Evolutionary conservation across 2,329 filamentous ascomycete genomes (phyloP).

Genomic region (Aspergillus calidoustus): DNA sequence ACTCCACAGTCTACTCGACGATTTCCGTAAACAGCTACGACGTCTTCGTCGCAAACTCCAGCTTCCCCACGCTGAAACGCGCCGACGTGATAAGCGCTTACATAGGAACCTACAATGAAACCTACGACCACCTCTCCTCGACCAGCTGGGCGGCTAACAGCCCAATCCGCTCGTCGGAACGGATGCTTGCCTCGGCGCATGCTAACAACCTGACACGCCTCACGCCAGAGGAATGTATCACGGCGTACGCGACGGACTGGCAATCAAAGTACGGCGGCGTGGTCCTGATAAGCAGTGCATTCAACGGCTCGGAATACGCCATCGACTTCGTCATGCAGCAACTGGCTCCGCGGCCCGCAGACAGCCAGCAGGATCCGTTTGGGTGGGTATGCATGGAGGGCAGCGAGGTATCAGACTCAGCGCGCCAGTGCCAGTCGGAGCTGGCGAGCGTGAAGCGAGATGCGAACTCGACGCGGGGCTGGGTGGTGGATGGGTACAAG

Average conservation of each 20-base stretch:
- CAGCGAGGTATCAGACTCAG: not conserved
- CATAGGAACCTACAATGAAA: not conserved
- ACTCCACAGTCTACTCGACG: not conserved
- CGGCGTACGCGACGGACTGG: not conserved
- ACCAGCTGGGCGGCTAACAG: not conserved
- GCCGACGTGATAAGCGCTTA: not conserved
- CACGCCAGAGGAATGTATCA: not conserved
- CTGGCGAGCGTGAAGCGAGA: not conserved
- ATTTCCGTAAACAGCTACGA: slow-evolving; percentile 1
- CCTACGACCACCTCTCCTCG: not conserved
- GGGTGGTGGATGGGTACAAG: slow-evolving; percentile 2
- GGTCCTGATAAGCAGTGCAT: not conserved
- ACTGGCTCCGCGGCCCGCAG: not conserved
- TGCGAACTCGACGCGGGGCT: not conserved
- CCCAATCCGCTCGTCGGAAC: not conserved
- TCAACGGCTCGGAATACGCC: not conserved
- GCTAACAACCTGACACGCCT: not conserved
- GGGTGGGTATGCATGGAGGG: slow-evolving; percentile 9
- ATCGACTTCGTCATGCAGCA: not conserved
- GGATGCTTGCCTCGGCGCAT: not conserved
- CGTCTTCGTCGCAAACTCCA: slow-evolving; percentile 1
- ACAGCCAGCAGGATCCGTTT: not conserved
- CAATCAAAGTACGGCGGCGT: not conserved
- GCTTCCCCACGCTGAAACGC: not conserved
- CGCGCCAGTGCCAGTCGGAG: not conserved